Evolutionary conservation across 768 basidiomycete species (phyloP), one percentile per base, ranked within the genome.

Genomic region (Leucocoprinus birnbaumii): DNA sequence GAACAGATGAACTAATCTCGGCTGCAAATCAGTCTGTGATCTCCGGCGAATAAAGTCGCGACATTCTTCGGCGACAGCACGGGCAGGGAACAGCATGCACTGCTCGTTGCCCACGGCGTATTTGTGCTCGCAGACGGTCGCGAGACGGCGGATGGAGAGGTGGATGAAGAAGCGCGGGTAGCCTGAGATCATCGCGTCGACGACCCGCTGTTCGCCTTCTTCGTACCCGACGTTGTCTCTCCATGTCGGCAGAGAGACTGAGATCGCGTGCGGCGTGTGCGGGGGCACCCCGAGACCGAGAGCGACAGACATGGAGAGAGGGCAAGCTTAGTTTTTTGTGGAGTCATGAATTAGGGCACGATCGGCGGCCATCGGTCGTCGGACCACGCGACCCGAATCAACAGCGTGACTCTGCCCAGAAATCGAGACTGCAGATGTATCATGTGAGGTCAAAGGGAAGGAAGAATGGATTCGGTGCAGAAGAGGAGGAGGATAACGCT

Each of bases 131-230:
- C 91, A 92, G 50, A 94, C 77, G 1, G 66, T 57, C 0, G 87
- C 89, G 57, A 98, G 88, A 94, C 98, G 91, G 64, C 82, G 80
- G 40, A 97, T 93, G 58, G 79, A 87, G 25, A 83, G 71, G 68
- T 97, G 91, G 51, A 98, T 89, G 70, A 96, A 97, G 71, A 98
- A 98, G 50, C 96, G 75, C 0, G 96, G 96, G 65, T 98, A 99
- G 3, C 95, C 96, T 3, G 85, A 81, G 40, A 89, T 82, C 94
- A 96, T 92, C 5, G 71, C 74, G 54, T 89, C 80, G 1, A 89
- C 65, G 4, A 98, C 85, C 35, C 94, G 77, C 61, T 87, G 82
- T 8, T 89, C 86, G 16, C 92, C 92, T 62, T 94, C 88, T 69
- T 98, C 96, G 62, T 98, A 98, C 11, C 77, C 94, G 18, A 98